Evolutionary conservation across 2,329 filamentous ascomycete genomes (phyloP).

Genomic region (Diaporthe destruens): DNA sequence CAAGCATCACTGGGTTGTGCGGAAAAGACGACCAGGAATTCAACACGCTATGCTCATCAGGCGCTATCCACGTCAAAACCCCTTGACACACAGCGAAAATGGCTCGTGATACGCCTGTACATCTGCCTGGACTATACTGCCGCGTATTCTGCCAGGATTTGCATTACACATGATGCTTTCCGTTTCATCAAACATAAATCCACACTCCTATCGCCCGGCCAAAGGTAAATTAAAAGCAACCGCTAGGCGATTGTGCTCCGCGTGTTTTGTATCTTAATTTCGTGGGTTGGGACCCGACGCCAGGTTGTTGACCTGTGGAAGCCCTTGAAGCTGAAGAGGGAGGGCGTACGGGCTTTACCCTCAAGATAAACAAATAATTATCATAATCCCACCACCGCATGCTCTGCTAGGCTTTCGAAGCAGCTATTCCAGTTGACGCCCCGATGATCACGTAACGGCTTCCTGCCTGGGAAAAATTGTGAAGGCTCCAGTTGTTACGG

Average conservation of each 20-base stretch:
- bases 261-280: background rate
- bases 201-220: background rate
- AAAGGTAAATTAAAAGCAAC: conserved; percentile 5
- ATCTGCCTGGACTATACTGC: background rate
- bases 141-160: background rate
- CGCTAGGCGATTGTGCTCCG: conserved; percentile 9
- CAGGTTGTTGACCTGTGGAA: background rate
- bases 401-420: background rate
- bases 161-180: background rate
- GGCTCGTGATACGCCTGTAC: background rate
- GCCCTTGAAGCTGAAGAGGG: background rate
- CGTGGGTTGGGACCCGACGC: background rate
- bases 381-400: too few species aligned
- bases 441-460: background rate
- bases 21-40: background rate
- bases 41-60: background rate
- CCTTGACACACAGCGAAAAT: background rate
- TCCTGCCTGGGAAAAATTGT: background rate
- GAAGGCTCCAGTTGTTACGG: background rate
- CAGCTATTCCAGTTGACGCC: background rate
- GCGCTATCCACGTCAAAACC: background rate
- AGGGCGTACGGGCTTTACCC: background rate
- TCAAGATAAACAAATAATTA: background rate
- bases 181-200: background rate
- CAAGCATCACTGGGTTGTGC: background rate